These are phyloP conservation scores for Apiotrichum gamsii DNA, from an alignment of 1,284 basidiomycete species.

Conservation along the genomic window DNA sequence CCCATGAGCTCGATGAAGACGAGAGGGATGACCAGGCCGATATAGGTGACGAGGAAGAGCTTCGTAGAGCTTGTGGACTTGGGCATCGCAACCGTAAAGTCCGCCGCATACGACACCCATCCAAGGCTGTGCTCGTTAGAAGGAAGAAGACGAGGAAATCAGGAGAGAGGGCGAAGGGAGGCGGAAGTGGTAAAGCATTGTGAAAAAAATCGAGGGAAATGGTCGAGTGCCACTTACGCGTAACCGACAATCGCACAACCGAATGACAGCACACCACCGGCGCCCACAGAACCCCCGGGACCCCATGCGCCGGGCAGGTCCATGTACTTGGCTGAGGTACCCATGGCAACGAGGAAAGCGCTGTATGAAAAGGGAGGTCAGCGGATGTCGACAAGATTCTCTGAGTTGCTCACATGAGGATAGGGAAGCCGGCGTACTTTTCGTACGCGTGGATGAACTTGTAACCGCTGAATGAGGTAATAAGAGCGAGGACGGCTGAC, in stretches of 20 bases:
- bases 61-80: slow-evolving; percentile 23
- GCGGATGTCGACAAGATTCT: no score
- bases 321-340: slow-evolving; percentile 24
- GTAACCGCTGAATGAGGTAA: slow-evolving; percentile 45
- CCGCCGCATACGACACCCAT: no score
- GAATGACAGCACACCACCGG: slow-evolving; percentile 27
- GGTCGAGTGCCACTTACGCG: slow-evolving; percentile 1
- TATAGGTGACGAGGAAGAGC: slow-evolving; percentile 44
- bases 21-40: slow-evolving; percentile 45
- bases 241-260: slow-evolving; percentile 28
- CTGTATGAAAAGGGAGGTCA: neutral
- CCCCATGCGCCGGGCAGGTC: slow-evolving; percentile 26
- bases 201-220: no score
- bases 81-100: no score
- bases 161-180: no score
- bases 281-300: slow-evolving; percentile 22
- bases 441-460: slow-evolving; percentile 49
- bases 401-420: slow-evolving; percentile 31
- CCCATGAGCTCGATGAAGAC: slow-evolving; percentile 50
- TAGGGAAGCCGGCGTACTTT: slow-evolving; percentile 48
- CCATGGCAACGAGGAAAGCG: slow-evolving; percentile 1
- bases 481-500: neutral
- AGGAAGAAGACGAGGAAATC: no score
- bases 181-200: no score
- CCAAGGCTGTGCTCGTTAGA: no score